Conservation (phyloP, 2,329 filamentous ascomycete species). For the Fusarium secorum region DNA sequence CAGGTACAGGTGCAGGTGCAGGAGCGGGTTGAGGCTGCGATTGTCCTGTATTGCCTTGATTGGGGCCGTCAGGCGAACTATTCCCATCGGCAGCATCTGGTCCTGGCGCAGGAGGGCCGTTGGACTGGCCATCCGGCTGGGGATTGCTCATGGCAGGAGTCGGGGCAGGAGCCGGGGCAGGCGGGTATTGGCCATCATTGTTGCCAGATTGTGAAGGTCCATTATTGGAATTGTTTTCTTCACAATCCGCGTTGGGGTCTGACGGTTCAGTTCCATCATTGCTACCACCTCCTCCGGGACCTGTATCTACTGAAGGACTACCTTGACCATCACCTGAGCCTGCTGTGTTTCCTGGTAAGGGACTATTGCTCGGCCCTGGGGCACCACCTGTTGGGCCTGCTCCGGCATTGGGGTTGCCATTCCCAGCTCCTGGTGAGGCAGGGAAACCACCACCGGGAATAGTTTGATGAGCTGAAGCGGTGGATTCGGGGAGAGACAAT, state of each 20-base stretch:
- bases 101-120: neutral
- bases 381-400: neutral
- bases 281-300: neutral
- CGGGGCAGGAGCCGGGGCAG: neutral
- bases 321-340: neutral
- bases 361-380: neutral
- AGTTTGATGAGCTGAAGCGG: constrained; percentile 12
- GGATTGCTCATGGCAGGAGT: neutral
- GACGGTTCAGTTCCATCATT: neutral
- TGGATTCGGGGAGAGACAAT: constrained; percentile 35
- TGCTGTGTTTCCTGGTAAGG: neutral
- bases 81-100: neutral
- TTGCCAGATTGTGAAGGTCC: neutral
- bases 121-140: neutral
- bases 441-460: neutral
- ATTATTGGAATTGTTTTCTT: neutral
- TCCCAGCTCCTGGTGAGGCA: neutral
- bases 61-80: neutral
- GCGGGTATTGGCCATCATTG: neutral
- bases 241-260: neutral
- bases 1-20: neutral
- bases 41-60: neutral
- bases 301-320: neutral
- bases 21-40: constrained; percentile 6
- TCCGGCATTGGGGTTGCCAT: neutral